Evolutionary conservation across 1,139 yeast species (phyloP), one percentile per base, ranked within the genome.

Genomic region (Yamadazyma spencermartinsiae): DNA sequence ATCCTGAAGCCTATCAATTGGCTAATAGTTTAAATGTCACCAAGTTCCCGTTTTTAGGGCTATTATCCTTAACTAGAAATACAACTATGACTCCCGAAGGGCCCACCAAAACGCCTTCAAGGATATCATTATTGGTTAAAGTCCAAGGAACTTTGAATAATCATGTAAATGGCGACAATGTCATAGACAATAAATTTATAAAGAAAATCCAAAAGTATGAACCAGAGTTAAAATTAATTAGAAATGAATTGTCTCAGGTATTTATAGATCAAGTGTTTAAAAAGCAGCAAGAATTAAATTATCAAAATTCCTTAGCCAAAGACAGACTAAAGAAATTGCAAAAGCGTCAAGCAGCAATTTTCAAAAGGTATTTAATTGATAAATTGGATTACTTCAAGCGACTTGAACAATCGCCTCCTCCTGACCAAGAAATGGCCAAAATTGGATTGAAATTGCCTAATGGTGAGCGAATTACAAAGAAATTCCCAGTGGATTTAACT

Each of bases 1-100:
- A 82, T 44, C 79, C 89, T 11, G 98, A 92, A 60, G 87, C 94
- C 1, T 83, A 80, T 54, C 95, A 88, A 52, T 80, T 88, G 12
- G 87, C 96, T 0, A 82, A 84, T 54, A 79, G 85, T 34, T 73
- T 90, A 43, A 77, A 79, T 43, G 86, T 84, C 31, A 77, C 90
- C 15, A 76, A 79, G 46, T 83, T 84, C 53, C 98, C 98, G 9
- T 86, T 86, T 55, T 61, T 87, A 30, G 96, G 94, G 0, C 58
- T 84, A 8, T 51, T 84, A 38, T 82, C 79, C 51, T 69, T 76
- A 60, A 88, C 78, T 45, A 52, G 76, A 44, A 65, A 64, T 11
- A 71, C 76, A 16, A 74, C 70, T 13, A 80, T 82, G 63, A 76
- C 86, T 1, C 76, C 84, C 0, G 73, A 75, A 25, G 87, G 86